Evolutionary conservation across 2,329 filamentous ascomycete genomes (phyloP), one percentile per base, ranked within the genome.

Genomic region (Ophiocordyceps polyrhachis-furcata): DNA sequence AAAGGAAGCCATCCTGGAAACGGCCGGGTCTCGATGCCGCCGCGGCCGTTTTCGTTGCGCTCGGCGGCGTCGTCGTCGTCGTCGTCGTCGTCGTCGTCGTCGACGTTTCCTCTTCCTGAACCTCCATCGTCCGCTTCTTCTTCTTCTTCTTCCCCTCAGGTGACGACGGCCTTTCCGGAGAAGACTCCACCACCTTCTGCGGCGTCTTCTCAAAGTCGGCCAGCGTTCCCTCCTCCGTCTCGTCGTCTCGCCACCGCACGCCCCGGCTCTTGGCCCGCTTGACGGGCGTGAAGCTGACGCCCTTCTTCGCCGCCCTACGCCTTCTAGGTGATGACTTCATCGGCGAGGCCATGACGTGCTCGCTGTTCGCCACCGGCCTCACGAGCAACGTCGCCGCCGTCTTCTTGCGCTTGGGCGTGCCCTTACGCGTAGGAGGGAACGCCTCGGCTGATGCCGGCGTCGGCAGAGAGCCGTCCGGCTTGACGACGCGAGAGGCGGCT

Each of bases 131-230:
- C 35, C 17, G 9, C 17, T 13, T 38, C 7, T 15, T 15, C 32
- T 43, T 15, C 17, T 42, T 37, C 17, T 13, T 38, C 7, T 15
- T 15, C 32, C 41, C 13, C 17, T 42, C 41, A 5, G 41, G 31
- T 9, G 42, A 43, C 14, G 42, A 43, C n/a, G 32, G 11, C 8
- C 15, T 28, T 4, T 25, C 32, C 21, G 41, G 40, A 0, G 43
- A 35, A n/a, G 62, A 53, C 2, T 63, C 57, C 13, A 62, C 51
- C 9, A 72, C 61, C 56, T 80, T 83, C 59, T 87, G 74, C 1
- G 91, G 89, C 3, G 89, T 95, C 63, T 86, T 85, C 56, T 89
- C 84, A 57, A 89, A 95, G 58, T 96, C 91, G 12, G 83, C 87
- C 46, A 96, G 66, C 1, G 81, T 79, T 21, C 87, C 88, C 44